phyloP scores from a whole-genome alignment of 495 filamentous ascomycete genomes.

The Aspergillus campestris region DNA sequence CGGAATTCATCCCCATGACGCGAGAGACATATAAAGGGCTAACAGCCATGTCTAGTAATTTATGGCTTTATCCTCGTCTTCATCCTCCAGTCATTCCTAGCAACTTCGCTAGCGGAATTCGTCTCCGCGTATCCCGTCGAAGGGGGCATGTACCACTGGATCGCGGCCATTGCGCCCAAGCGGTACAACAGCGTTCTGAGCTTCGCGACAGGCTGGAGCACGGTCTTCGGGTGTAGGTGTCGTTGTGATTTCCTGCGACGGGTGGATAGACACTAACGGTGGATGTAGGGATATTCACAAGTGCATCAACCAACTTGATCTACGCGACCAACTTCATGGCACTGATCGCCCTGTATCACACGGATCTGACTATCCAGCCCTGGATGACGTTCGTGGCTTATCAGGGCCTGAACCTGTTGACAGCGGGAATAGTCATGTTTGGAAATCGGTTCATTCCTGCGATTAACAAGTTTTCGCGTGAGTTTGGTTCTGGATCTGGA shows the following conservation, averaged over 20 bases:
- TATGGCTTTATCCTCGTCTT: slow-evolving; percentile 39
- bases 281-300: slow-evolving; percentile 30
- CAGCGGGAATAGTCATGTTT: slow-evolving; percentile 25
- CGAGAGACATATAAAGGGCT: too few species aligned
- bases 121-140: slow-evolving; percentile 43
- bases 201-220: slow-evolving; percentile 33
- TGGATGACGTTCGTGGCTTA: slow-evolving; percentile 34
- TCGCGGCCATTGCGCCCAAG: slow-evolving; percentile 42
- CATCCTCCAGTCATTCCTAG: slow-evolving; percentile 41
- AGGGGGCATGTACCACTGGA: slow-evolving; percentile 49
- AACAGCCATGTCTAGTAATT: slow-evolving; percentile 19
- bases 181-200: slow-evolving; percentile 28
- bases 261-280: not conserved
- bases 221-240: slow-evolving; percentile 29
- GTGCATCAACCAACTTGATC: slow-evolving; percentile 34
- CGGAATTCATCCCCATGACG: too few species aligned
- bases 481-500: not conserved
- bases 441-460: slow-evolving; percentile 27
- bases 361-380: slow-evolving; percentile 24
- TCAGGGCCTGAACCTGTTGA: slow-evolving; percentile 25
- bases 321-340: slow-evolving; percentile 29
- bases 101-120: slow-evolving; percentile 46
- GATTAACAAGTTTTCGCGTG: slow-evolving; percentile 32
- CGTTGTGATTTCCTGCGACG: not conserved
- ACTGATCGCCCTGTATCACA: slow-evolving; percentile 27